phyloP scores from a whole-genome alignment of 1,139 yeast genomes.

The Lodderomyces margitis region DNA sequence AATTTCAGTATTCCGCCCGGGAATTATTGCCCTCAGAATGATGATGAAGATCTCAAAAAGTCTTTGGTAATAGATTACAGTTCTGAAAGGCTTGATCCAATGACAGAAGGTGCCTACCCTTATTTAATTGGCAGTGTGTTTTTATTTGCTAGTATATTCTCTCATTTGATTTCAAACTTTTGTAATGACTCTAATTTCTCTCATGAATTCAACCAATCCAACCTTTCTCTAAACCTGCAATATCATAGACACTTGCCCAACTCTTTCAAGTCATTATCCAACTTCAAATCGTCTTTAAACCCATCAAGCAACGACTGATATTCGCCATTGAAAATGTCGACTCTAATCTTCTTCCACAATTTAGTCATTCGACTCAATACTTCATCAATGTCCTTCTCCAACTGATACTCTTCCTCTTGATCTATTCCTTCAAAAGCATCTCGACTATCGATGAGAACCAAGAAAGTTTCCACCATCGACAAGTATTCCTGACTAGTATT shows the following conservation, averaged over 20 bases:
- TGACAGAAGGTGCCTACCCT: no score
- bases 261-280: conserved; percentile 26
- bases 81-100: no score
- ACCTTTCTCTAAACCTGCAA: no score
- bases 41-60: no score
- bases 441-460: neutral
- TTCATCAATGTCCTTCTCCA: conserved; percentile 16
- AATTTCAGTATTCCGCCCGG: no score
- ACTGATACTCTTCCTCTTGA: neutral
- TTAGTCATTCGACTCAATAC: conserved; percentile 23
- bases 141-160: no score
- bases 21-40: no score
- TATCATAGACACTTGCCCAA: conserved; percentile 18
- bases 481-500: conserved; percentile 46
- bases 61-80: no score
- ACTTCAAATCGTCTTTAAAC: conserved; percentile 29
- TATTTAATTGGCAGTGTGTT: no score
- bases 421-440: neutral
- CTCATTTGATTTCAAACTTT: no score
- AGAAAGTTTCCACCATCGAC: conserved; percentile 20
- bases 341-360: conserved; percentile 24
- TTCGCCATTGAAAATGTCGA: conserved; percentile 24
- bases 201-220: no score
- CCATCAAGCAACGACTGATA: conserved; percentile 21
- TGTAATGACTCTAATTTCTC: no score